Evolutionary conservation across 768 basidiomycete species (phyloP).

Genomic region (Hortiboletus flavorubellus): DNA sequence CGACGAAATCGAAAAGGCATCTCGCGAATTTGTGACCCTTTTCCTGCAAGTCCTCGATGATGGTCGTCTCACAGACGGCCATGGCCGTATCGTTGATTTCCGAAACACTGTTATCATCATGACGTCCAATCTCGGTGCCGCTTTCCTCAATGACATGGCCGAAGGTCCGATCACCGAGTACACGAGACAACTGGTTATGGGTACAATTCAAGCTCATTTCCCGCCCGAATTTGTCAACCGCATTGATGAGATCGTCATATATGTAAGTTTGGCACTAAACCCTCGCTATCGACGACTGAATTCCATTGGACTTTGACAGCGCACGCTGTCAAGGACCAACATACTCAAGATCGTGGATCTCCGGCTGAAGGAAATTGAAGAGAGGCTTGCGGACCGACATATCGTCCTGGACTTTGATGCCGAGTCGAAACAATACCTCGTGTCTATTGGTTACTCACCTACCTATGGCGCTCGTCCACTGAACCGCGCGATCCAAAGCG

Average conservation of each 20-base stretch:
- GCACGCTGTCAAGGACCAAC: constrained; percentile 70
- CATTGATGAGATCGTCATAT: constrained; percentile 83
- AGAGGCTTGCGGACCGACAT: constrained; percentile 75
- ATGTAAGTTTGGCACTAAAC: constrained; percentile 31
- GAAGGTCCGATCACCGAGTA: constrained; percentile 63
- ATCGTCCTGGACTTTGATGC: constrained; percentile 75
- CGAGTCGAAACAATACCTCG: constrained; percentile 73
- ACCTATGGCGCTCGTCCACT: constrained; percentile 91
- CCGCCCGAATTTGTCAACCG: constrained; percentile 92
- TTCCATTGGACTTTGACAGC: constrained; percentile 45
- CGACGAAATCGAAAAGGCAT: constrained; percentile 91
- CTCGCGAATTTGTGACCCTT: constrained; percentile 67
- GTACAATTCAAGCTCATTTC: constrained; percentile 79
- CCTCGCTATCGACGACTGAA: constrained; percentile 10
- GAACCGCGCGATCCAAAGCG: constrained; percentile 86
- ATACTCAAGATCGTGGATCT: constrained; percentile 87
- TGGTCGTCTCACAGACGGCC: constrained; percentile 87
- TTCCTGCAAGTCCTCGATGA: constrained; percentile 89
- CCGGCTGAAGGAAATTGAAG: constrained; percentile 81
- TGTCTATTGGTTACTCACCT: constrained; percentile 74
- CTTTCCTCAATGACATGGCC: constrained; percentile 69
- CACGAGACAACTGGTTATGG: constrained; percentile 68
- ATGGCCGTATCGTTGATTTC: constrained; percentile 87
- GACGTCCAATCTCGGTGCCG: constrained; percentile 88
- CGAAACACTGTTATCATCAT: constrained; percentile 91